Percentiles rank a stretch among this genome's conserved stretches.
Conservation (phyloP, 495 filamentous ascomycete species). For the Geoglossum glabrum region DNA sequence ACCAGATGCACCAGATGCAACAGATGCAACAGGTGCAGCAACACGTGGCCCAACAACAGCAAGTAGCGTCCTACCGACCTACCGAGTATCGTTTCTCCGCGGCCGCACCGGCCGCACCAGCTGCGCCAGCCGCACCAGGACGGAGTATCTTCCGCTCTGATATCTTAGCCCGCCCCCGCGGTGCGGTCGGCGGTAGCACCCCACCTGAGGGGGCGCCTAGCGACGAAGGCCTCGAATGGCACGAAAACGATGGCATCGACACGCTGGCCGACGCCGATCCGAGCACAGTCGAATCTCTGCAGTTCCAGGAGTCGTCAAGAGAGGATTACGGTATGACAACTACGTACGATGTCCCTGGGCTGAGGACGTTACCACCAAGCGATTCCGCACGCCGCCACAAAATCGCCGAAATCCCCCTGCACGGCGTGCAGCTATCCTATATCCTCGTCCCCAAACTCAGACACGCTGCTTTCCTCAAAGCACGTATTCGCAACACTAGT, state of each 20-base stretch:
- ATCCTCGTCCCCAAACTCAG: conserved; percentile 47
- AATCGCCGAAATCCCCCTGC: conserved; percentile 23
- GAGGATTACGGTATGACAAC: conserved; percentile 31
- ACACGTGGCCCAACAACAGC: conserved; percentile 2
- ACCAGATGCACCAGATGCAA: too few relatives aligned
- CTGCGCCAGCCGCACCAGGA: too few relatives aligned
- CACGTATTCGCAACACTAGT: conserved; percentile 36
- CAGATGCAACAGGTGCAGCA: conserved; percentile 2
- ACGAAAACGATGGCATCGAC: background rate
- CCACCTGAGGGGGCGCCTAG: too few relatives aligned
- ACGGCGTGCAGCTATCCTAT: conserved; percentile 26
- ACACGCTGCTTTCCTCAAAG: conserved; percentile 43
- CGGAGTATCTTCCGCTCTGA: too few relatives aligned
- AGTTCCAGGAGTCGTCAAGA: background rate
- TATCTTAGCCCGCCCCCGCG: too few relatives aligned
- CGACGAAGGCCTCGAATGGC: too few relatives aligned
- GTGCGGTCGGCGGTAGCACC: too few relatives aligned
- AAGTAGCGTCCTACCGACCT: background rate
- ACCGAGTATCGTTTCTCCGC: too few relatives aligned
- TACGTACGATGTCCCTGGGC: conserved; percentile 38
- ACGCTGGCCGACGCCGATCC: conserved; percentile 1
- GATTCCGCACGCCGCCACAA: conserved; percentile 22
- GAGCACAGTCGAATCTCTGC: background rate
- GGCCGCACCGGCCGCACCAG: too few relatives aligned
- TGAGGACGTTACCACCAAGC: conserved; percentile 26